phyloP scores from a whole-genome alignment of 192 early-diverging fungal genomes.

The Backusella macrospora region DNA sequence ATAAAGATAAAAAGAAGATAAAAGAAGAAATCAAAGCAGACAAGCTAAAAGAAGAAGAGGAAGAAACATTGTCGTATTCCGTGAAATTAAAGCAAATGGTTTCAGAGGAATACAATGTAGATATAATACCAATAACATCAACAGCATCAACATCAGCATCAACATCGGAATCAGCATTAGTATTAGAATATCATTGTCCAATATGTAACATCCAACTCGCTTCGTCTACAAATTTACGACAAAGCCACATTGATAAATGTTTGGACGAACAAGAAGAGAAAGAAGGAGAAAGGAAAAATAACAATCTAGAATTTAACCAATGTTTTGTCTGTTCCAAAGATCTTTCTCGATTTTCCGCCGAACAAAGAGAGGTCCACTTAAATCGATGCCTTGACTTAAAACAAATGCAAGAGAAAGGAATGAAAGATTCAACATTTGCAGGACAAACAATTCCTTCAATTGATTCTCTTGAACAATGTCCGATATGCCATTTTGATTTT shows the following conservation, averaged over 20 bases:
- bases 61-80: background rate
- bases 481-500: background rate
- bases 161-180: too few species aligned
- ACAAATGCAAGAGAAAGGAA: background rate
- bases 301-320: background rate
- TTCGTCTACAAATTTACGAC: background rate
- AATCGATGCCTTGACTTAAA: conserved; percentile 10
- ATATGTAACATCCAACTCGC: background rate
- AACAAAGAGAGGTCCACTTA: background rate
- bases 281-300: background rate
- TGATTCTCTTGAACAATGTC: background rate
- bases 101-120: background rate
- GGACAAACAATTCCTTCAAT: background rate
- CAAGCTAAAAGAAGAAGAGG: background rate
- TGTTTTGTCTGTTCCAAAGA: conserved; percentile 15
- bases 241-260: conserved; percentile 10
- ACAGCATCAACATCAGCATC: too few species aligned
- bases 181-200: conserved; percentile 1
- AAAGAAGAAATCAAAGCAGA: background rate
- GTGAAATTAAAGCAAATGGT: background rate
- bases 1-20: background rate
- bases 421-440: background rate
- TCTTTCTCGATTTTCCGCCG: background rate
- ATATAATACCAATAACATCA: too few species aligned
- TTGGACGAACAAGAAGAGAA: background rate